Percentiles rank a stretch among this genome's conserved stretches.
Evolutionary conservation across 345 rosid species (phyloP).

Genomic region (Gossypium herbaceum): DNA sequence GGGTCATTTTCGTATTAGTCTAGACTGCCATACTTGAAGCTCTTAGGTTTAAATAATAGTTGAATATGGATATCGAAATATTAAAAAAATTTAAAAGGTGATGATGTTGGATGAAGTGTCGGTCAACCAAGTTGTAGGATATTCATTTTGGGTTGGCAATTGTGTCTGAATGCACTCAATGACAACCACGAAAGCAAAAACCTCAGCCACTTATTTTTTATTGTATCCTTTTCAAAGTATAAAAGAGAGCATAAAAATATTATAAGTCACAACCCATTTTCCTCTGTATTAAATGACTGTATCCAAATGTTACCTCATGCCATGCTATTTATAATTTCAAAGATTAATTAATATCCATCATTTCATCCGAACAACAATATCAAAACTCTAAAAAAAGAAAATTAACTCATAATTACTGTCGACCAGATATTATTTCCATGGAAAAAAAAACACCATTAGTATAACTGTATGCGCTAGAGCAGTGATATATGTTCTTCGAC

Average conservation of each 20-base stretch:
- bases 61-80: not conserved
- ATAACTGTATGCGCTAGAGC: too few relatives aligned
- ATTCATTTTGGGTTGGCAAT: not conserved
- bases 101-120: not conserved
- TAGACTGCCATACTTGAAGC: not conserved
- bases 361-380: too few relatives aligned
- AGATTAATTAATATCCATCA: too few relatives aligned
- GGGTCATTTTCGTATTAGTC: not conserved
- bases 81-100: not conserved
- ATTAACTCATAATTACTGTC: too few relatives aligned
- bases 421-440: too few relatives aligned
- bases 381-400: too few relatives aligned
- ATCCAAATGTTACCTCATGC: not conserved
- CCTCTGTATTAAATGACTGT: not conserved
- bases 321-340: too few relatives aligned
- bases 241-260: not conserved
- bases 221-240: not conserved
- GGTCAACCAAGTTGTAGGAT: not conserved
- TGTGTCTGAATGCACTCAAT: not conserved
- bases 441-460: too few relatives aligned
- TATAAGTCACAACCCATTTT: not conserved
- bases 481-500: too few relatives aligned
- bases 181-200: conserved; percentile 14
- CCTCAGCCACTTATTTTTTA: conserved; percentile 8
- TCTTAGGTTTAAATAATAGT: not conserved